Conservation (phyloP, 331 rosid genomes). For the Prunus yedoensis region DNA sequence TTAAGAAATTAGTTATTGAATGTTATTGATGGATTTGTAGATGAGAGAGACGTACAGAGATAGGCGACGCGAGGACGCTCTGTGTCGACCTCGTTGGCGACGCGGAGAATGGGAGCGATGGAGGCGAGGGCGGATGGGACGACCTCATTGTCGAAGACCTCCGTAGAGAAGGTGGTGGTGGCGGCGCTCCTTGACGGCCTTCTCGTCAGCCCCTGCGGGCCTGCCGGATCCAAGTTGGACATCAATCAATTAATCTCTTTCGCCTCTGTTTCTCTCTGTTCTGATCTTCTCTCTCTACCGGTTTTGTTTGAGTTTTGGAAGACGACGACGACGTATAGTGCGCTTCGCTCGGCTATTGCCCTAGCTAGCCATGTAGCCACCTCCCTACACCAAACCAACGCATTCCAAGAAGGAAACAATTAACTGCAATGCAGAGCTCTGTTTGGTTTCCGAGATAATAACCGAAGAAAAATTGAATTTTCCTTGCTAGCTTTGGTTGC, state of each 20-base stretch:
- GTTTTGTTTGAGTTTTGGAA: too few relatives aligned
- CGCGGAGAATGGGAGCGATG: slow-evolving; percentile 87
- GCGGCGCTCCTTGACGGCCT: slow-evolving; percentile 87
- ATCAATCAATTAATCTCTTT: slow-evolving; percentile 19
- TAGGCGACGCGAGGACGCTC: slow-evolving; percentile 94
- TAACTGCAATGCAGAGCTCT: too few relatives aligned
- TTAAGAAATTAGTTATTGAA: too few relatives aligned
- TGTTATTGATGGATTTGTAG: background rate
- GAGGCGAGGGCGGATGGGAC: slow-evolving; percentile 90
- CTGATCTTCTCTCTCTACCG: background rate
- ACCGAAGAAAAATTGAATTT: too few relatives aligned
- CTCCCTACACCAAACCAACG: too few relatives aligned
- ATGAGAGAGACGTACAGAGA: slow-evolving; percentile 47
- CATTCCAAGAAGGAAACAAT: too few relatives aligned
- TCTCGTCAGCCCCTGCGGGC: slow-evolving; percentile 52
- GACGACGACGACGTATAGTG: too few relatives aligned
- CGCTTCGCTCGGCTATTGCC: too few relatives aligned
- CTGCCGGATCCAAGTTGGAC: slow-evolving; percentile 48
- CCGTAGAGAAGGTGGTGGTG: slow-evolving; percentile 72
- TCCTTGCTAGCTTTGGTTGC: too few relatives aligned
- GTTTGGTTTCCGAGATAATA: too few relatives aligned
- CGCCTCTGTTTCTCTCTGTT: background rate
- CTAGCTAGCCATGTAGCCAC: too few relatives aligned
- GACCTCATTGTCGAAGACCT: slow-evolving; percentile 90
- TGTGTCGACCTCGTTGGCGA: slow-evolving; percentile 78